Percentiles rank a stretch among this genome's conserved stretches.
phyloP scores from a whole-genome alignment of 225 moss, liverwort and hornwort species.

The Climacium dendroides region DNA sequence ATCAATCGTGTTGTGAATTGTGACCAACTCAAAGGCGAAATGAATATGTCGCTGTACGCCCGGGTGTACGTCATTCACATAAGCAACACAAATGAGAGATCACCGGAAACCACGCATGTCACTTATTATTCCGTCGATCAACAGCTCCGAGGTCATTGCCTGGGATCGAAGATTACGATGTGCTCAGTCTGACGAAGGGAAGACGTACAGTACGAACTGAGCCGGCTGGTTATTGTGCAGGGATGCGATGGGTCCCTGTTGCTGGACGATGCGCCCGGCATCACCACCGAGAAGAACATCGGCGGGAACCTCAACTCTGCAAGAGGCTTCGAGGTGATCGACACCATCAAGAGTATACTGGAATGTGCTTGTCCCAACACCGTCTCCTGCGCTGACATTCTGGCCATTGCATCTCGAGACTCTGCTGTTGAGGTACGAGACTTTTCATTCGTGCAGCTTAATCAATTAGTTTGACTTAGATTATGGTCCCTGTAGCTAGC shows the following conservation, averaged over 20 bases:
- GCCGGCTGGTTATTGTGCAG: not conserved
- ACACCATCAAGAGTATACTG: constrained; percentile 59
- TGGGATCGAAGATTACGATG: not conserved
- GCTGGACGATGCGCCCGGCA: constrained; percentile 10
- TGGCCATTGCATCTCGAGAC: constrained; percentile 51
- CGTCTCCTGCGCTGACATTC: constrained; percentile 68
- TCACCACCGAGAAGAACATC: constrained; percentile 7
- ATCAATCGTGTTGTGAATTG: not conserved
- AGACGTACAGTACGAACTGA: not conserved
- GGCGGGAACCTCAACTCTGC: constrained; percentile 16
- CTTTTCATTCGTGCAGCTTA: not conserved
- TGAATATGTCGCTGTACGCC: not conserved
- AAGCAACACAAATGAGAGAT: not conserved
- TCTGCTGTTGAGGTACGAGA: not conserved
- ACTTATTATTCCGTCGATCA: not conserved
- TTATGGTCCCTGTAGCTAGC: not conserved
- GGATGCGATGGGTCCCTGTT: constrained; percentile 59
- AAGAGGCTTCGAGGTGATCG: constrained; percentile 42
- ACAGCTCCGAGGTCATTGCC: not conserved
- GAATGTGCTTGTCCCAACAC: constrained; percentile 45
- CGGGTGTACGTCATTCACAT: not conserved
- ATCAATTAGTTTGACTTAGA: not conserved
- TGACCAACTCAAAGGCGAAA: not conserved
- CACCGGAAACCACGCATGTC: not conserved
- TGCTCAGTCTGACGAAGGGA: not conserved